A percentile compares a stretch with the other conserved stretches of the same genome.
phyloP scores from a whole-genome alignment of 1,284 basidiomycete genomes.

The Ustilago hordei region DNA sequence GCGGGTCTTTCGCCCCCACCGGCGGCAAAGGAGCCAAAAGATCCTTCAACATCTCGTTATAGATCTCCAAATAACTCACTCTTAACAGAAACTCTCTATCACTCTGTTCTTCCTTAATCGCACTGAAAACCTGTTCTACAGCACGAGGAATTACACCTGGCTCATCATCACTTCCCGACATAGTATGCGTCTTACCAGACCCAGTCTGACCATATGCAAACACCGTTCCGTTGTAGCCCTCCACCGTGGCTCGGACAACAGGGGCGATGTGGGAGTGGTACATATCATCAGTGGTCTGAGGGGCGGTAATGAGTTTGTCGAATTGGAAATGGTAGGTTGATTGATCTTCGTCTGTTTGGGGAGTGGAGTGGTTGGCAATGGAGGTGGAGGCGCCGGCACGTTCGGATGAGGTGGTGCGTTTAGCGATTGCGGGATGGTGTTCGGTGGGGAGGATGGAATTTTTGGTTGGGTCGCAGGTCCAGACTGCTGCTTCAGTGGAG shows the following conservation, averaged over 20 bases:
- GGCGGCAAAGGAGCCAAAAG: conserved; percentile 67
- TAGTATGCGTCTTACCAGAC: conserved; percentile 80
- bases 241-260: conserved; percentile 82
- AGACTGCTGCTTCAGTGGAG: conserved; percentile 35
- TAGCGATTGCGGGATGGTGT: conserved; percentile 64
- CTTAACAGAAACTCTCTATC: conserved; percentile 71
- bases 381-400: conserved; percentile 27
- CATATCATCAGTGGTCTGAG: conserved; percentile 53
- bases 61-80: conserved; percentile 75
- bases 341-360: conserved; percentile 31
- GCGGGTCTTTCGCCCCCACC: conserved; percentile 31
- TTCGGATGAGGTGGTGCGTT: conserved; percentile 56
- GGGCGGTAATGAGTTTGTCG: conserved; percentile 57
- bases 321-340: conserved; percentile 66
- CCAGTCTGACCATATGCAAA: conserved; percentile 89
- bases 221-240: conserved; percentile 93
- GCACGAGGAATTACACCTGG: conserved; percentile 95
- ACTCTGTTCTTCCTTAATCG: conserved; percentile 61
- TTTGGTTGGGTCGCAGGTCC: conserved; percentile 52
- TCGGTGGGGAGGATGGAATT: conserved; percentile 63
- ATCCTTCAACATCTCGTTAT: conserved; percentile 75
- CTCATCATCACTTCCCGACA: conserved; percentile 82
- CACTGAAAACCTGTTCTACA: conserved; percentile 75
- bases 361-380: conserved; percentile 13
- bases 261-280: conserved; percentile 72